Evolutionary conservation across 345 rosid genomes (phyloP).

Genomic region (Brassica juncea): DNA sequence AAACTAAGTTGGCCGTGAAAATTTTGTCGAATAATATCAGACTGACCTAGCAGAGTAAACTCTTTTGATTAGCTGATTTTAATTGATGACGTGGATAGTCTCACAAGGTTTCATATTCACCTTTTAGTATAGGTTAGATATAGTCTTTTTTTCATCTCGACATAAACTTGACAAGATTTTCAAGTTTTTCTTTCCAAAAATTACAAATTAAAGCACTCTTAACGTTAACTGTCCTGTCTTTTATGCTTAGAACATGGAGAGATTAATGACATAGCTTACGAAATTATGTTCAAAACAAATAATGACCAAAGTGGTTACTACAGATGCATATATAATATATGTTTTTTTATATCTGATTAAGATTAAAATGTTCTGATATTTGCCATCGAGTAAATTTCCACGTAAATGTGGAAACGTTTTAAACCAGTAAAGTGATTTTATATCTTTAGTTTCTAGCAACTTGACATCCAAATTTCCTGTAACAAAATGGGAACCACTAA

Average conservation of each 20-base stretch:
- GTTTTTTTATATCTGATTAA: background rate
- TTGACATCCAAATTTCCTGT: slow-evolving; percentile 7
- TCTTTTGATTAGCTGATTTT: too few relatives aligned
- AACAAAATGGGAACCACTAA: slow-evolving; percentile 10
- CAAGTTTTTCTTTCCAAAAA: background rate
- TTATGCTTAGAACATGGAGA: slow-evolving; percentile 32
- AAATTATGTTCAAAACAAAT: background rate
- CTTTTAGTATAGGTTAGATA: too few relatives aligned
- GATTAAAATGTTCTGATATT: background rate
- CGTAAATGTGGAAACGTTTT: background rate
- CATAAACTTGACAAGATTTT: background rate
- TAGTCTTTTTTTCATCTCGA: background rate
- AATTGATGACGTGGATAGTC: too few relatives aligned
- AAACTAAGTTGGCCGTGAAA: too few relatives aligned
- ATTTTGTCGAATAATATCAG: too few relatives aligned
- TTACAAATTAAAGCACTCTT: background rate
- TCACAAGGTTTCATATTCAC: too few relatives aligned
- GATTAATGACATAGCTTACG: background rate
- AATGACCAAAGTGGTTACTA: slow-evolving; percentile 2
- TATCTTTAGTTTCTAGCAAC: background rate
- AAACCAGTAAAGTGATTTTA: background rate
- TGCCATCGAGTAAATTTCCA: background rate
- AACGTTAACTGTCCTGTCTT: background rate
- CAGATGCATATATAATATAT: background rate
- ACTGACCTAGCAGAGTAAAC: too few relatives aligned